A percentile compares a stretch with the other conserved stretches of the same genome.
phyloP scores from a whole-genome alignment of 208 protist genomes.

The Leishmania lainsoni region DNA sequence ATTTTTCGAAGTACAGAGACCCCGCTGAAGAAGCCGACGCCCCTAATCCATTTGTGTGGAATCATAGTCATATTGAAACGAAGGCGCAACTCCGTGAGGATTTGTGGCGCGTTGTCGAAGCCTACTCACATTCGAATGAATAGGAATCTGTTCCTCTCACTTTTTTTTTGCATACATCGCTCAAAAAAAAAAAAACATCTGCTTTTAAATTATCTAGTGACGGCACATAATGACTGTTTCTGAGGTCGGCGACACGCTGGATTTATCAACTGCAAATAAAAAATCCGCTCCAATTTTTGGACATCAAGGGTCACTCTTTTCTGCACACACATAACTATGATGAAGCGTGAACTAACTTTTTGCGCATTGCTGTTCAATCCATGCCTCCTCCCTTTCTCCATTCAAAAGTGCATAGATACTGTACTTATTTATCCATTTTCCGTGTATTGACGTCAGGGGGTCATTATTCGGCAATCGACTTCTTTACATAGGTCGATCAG shows the following conservation, averaged over 20 bases:
- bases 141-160: background rate
- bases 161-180: background rate
- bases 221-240: background rate
- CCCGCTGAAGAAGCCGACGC: slow-evolving; percentile 73
- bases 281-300: background rate
- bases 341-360: background rate
- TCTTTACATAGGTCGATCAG: background rate
- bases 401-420: background rate
- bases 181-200: background rate
- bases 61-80: slow-evolving; percentile 65
- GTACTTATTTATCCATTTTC: slow-evolving; percentile 12
- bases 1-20: slow-evolving; percentile 91
- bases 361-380: background rate
- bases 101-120: slow-evolving; percentile 76
- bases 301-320: background rate
- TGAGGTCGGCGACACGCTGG: background rate
- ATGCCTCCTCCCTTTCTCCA: slow-evolving; percentile 6
- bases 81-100: slow-evolving; percentile 70
- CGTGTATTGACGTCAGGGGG: background rate
- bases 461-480: background rate
- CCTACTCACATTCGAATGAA: slow-evolving; percentile 33
- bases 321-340: background rate
- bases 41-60: slow-evolving; percentile 75
- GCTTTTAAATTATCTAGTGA: background rate
- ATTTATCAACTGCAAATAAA: background rate